These are phyloP conservation scores for Thamnidium elegans DNA, from an alignment of 192 early-diverging fungal species.

Conservation along the genomic window DNA sequence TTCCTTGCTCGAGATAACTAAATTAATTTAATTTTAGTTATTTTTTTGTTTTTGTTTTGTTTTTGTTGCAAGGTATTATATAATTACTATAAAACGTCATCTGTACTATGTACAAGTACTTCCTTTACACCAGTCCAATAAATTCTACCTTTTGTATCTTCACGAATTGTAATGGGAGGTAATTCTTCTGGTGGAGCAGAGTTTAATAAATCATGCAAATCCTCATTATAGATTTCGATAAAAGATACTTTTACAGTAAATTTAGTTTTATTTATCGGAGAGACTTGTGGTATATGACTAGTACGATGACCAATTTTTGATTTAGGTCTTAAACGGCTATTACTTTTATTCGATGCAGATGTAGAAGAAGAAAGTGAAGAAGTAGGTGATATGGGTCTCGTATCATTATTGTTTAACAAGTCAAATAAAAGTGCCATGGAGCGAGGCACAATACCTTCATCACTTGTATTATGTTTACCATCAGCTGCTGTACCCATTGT, in stretches of 20 bases:
- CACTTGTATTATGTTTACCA: slow-evolving; percentile 21
- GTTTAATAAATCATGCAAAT: slow-evolving; percentile 85
- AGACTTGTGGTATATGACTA: slow-evolving; percentile 3
- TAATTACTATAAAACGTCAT: slow-evolving; percentile 66
- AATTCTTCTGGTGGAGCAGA: slow-evolving; percentile 52
- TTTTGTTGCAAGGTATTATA: not conserved
- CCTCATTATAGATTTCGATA: slow-evolving; percentile 96
- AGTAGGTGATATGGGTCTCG: slow-evolving; percentile 89
- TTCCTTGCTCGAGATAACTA: slow-evolving; percentile 57
- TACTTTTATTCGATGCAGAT: slow-evolving; percentile 31
- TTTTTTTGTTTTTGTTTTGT: not conserved
- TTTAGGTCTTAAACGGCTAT: slow-evolving; percentile 50
- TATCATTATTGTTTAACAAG: slow-evolving; percentile 61
- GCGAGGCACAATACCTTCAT: slow-evolving; percentile 66
- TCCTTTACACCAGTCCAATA: slow-evolving; percentile 80
- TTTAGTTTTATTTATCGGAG: not conserved
- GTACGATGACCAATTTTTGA: slow-evolving; percentile 19
- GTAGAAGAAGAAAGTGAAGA: slow-evolving; percentile 75
- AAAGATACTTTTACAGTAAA: slow-evolving; percentile 74
- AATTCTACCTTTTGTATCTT: slow-evolving; percentile 85
- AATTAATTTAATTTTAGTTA: not conserved
- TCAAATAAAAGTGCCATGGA: slow-evolving; percentile 63
- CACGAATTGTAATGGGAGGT: slow-evolving; percentile 68
- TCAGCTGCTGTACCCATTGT: slow-evolving; percentile 85
- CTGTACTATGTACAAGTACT: slow-evolving; percentile 60